phyloP scores from a whole-genome alignment of 495 filamentous ascomycete species.

The Delitschia confertaspora region DNA sequence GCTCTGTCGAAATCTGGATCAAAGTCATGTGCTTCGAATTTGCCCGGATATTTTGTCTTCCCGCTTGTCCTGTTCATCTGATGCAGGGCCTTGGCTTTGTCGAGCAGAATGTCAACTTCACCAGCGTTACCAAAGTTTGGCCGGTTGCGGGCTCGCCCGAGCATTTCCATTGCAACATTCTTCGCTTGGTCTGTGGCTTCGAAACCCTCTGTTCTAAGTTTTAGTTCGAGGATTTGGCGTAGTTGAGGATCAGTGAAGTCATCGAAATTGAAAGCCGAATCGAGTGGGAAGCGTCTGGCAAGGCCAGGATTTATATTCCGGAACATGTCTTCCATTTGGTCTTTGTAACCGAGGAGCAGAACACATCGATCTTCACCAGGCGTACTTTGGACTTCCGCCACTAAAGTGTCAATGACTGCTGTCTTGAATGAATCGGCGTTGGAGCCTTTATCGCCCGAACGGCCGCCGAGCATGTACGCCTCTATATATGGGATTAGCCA shows the following conservation, averaged over 20 bases:
- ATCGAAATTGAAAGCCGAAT: constrained; percentile 58
- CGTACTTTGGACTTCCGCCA: constrained; percentile 68
- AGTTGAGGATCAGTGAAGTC: constrained; percentile 58
- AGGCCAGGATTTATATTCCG: constrained; percentile 73
- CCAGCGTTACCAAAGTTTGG: constrained; percentile 56
- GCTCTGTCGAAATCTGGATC: constrained; percentile 57
- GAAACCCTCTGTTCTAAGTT: constrained; percentile 43
- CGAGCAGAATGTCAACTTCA: constrained; percentile 57
- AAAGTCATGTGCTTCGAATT: constrained; percentile 56
- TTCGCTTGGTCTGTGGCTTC: constrained; percentile 37
- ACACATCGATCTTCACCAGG: constrained; percentile 74
- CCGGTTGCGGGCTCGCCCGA: constrained; percentile 45
- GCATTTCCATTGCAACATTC: constrained; percentile 42
- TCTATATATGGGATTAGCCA: constrained; percentile 75
- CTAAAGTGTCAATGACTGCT: constrained; percentile 51
- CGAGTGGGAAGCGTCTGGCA: constrained; percentile 56
- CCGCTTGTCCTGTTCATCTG: constrained; percentile 42
- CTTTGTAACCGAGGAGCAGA: constrained; percentile 66
- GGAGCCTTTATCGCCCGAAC: constrained; percentile 8
- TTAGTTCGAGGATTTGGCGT: constrained; percentile 47
- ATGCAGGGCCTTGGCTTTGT: constrained; percentile 49
- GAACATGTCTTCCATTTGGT: constrained; percentile 72
- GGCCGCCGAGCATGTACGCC: constrained; percentile 50
- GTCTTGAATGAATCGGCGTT: constrained; percentile 52
- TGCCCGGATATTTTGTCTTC: constrained; percentile 1